phyloP scores from a whole-genome alignment of 805 yeast species.

The Cyberlindnera veronae region DNA sequence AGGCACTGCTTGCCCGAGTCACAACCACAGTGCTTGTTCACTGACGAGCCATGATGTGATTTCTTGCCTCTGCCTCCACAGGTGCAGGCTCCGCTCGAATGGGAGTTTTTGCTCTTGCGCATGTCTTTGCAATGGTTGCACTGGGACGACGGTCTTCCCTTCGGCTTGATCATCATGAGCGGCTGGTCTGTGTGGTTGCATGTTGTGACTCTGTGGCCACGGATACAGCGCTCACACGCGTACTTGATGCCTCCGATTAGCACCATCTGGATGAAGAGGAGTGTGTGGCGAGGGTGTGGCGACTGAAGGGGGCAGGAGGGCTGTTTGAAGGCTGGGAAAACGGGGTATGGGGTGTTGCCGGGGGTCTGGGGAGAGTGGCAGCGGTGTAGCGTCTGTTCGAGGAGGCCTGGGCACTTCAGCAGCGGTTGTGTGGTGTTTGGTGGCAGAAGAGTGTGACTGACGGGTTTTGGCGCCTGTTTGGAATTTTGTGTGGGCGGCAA shows the following conservation, averaged over 20 bases:
- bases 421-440: too few relatives aligned
- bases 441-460: too few relatives aligned
- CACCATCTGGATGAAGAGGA: slow-evolving; percentile 54
- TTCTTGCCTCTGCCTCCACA: slow-evolving; percentile 59
- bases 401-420: too few relatives aligned
- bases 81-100: slow-evolving; percentile 56
- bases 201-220: slow-evolving; percentile 94
- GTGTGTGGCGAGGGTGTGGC: background rate
- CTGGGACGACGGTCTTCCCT: slow-evolving; percentile 93
- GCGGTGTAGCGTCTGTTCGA: too few relatives aligned
- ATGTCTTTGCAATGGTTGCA: slow-evolving; percentile 82
- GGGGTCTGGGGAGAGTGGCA: too few relatives aligned
- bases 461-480: too few relatives aligned
- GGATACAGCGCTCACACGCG: slow-evolving; percentile 93
- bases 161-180: slow-evolving; percentile 88
- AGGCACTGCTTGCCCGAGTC: slow-evolving; percentile 26
- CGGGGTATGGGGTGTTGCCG: too few relatives aligned
- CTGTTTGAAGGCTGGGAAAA: too few relatives aligned
- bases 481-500: too few relatives aligned
- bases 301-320: background rate
- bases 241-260: slow-evolving; percentile 88
- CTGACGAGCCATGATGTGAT: slow-evolving; percentile 25
- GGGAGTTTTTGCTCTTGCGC: slow-evolving; percentile 62
- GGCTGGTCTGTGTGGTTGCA: slow-evolving; percentile 93
- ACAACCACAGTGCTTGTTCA: slow-evolving; percentile 27